Base-by-base conservation (phyloP, 768 basidiomycete species). In the Tricholoma sp. region DNA sequence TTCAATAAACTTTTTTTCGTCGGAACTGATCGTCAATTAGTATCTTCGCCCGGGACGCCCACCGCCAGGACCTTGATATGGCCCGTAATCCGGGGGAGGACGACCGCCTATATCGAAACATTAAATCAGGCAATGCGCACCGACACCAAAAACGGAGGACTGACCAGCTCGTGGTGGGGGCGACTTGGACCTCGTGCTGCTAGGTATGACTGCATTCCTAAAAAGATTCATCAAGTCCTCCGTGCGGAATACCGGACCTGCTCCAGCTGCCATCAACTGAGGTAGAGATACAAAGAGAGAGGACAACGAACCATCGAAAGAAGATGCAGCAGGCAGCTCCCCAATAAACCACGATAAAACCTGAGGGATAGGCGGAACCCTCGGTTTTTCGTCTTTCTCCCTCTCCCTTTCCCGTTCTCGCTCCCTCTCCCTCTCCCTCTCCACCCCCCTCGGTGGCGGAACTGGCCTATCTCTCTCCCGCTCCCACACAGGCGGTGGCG, bases 181-280 rank as follows among this genome's bases (percentile, higher is more conserved):
- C 11, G 85, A 82, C 54, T 81, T 81, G 3, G 79, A 72, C 61
- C 80, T 75, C 47, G 71, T 69, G 46, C 69, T 79, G 57, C 84
- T 86, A 0, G 92, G 90, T 55, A 94, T 91, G 31, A 88, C 83
- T 50, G 91, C 89, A 64, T 83, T 89, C 34, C 84, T 80, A 70
- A 97, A 87, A 29, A 93, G 66, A 59, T 87, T 86, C 85, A 98
- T 88, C 37, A 96, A 75, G 69, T 96, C 94, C 29, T 97, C 94
- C 1, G 89, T 87, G 56, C 91, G 80, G 74, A 96, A 96, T 37
- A 92, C 81, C 8, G 94, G 94, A 4, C 94, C 94, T 95, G 62
- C 19, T 63, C 37, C 14, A 45, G 49, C 39, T 19, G 34, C 29
- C 51, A 57, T 22, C 35, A 57, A 18, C 18, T n/a, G 5, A 53